Evolutionary conservation across 768 basidiomycete genomes (phyloP).

Genomic region (Scleroderma citrinum): DNA sequence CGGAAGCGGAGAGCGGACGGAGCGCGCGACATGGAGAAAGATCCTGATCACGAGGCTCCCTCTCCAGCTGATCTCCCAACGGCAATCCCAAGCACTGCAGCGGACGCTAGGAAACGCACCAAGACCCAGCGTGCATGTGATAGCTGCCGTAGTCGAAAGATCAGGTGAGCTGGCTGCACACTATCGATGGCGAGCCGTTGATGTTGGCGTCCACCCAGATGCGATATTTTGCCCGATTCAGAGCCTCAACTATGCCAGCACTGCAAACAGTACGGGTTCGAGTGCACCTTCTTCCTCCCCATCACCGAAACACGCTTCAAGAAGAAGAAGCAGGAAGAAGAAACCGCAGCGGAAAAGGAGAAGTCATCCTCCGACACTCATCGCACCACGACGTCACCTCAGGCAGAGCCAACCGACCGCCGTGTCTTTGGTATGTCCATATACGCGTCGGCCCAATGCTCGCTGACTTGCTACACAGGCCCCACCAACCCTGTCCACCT

Average conservation of each 20-base stretch:
- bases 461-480: slow-evolving; percentile 39
- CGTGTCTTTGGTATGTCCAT: slow-evolving; percentile 53
- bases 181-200: not conserved
- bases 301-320: slow-evolving; percentile 99
- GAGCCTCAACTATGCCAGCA: slow-evolving; percentile 86
- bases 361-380: slow-evolving; percentile 28
- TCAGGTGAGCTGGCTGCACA: slow-evolving; percentile 44
- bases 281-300: slow-evolving; percentile 96
- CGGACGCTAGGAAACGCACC: slow-evolving; percentile 79
- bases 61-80: slow-evolving; percentile 48
- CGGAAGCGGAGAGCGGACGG: slow-evolving; percentile 55
- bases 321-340: slow-evolving; percentile 85
- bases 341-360: slow-evolving; percentile 38
- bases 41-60: slow-evolving; percentile 57
- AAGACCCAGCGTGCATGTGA: slow-evolving; percentile 94
- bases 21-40: slow-evolving; percentile 39
- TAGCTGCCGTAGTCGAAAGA: slow-evolving; percentile 86
- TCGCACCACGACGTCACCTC: slow-evolving; percentile 38
- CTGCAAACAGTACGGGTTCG: slow-evolving; percentile 89
- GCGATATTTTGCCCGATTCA: slow-evolving; percentile 77
- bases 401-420: slow-evolving; percentile 48
- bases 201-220: slow-evolving; percentile 34
- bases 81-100: slow-evolving; percentile 22
- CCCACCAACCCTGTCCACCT: slow-evolving; percentile 85
- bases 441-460: slow-evolving; percentile 6